phyloP scores from a whole-genome alignment of 805 yeast genomes.

The Cyberlindnera lachancei region DNA sequence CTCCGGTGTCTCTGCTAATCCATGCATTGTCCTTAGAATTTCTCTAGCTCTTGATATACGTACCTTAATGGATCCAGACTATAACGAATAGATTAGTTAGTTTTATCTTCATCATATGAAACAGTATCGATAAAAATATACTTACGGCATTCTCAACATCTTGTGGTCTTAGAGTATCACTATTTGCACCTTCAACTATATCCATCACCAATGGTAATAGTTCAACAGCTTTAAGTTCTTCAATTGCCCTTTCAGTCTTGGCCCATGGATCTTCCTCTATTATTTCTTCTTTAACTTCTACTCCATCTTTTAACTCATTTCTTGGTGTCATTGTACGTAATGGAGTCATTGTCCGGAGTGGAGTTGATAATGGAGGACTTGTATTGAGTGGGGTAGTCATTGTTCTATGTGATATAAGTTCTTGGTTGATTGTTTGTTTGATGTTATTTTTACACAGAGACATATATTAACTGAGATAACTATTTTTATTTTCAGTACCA shows the following conservation, averaged over 20 bases:
- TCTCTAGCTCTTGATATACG: conserved; percentile 30
- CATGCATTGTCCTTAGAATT: conserved; percentile 35
- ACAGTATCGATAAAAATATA: conserved; percentile 3
- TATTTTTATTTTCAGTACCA: no score
- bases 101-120: no score
- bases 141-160: conserved; percentile 36
- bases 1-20: conserved; percentile 35
- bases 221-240: conserved; percentile 29
- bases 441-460: no score
- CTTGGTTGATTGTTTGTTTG: no score
- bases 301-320: not conserved
- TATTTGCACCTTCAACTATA: conserved; percentile 31
- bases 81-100: no score
- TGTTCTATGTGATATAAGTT: no score
- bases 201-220: conserved; percentile 34
- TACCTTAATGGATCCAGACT: conserved; percentile 37
- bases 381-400: not conserved
- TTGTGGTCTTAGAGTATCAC: conserved; percentile 33
- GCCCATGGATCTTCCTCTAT: conserved; percentile 4
- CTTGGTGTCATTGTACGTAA: no score
- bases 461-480: no score
- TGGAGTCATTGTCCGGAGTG: not conserved
- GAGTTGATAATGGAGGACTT: not conserved
- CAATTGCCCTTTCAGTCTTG: conserved; percentile 15
- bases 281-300: not conserved